Evolutionary conservation across 129 eudicot genomes (phyloP), one percentile per base, ranked within the genome.

Genomic region (Saposhnikovia divaricata): DNA sequence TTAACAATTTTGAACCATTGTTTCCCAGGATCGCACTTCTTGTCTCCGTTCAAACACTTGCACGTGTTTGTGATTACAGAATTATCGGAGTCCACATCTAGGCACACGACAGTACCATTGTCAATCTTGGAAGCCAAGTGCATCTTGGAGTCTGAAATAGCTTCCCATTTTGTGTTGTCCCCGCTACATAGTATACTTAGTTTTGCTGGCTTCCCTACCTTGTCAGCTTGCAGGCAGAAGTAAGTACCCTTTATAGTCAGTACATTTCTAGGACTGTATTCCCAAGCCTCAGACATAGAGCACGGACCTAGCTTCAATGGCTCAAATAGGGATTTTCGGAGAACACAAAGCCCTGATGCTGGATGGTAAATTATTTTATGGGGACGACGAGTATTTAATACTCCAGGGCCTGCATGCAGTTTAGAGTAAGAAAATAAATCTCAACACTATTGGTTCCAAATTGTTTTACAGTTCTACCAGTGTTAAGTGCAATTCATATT

Each of bases 1-100:
- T 89, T 80, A 28, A 91, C 82, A 80, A 93, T 80, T 78, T 90
- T 91, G 86, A 93, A 93, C 97, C 98, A 91, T 72, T 90, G 97
- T 31, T 93, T 91, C 18, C 77, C 86, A 46, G 99, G 99, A 77
- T 96, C 98, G 46, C 99, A 92, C 57, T 40, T 71, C 16, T 75
- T 88, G 66, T 84, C 87, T 74, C 59, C 81, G 43, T 80, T 87
- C 87, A 89, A 65, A 69, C 99, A 96, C 76, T 86, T 92, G 83
- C 98, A 95, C 23, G 43, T 82, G 66, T 84, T 85, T 23, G 97
- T 89, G 50, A 85, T 86, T n/a, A 87, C 53, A 19, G 15, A 74
- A 47, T 88, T 82, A 77, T 82, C 47, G 6, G 88, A 78, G 75
- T 89, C 87, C 11, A 89, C 79, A 70, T 92, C 97, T 81, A 92